Evolutionary conservation across 306 rosid species (phyloP), one percentile per base, ranked within the genome.

Genomic region (Vigna nakashimae): DNA sequence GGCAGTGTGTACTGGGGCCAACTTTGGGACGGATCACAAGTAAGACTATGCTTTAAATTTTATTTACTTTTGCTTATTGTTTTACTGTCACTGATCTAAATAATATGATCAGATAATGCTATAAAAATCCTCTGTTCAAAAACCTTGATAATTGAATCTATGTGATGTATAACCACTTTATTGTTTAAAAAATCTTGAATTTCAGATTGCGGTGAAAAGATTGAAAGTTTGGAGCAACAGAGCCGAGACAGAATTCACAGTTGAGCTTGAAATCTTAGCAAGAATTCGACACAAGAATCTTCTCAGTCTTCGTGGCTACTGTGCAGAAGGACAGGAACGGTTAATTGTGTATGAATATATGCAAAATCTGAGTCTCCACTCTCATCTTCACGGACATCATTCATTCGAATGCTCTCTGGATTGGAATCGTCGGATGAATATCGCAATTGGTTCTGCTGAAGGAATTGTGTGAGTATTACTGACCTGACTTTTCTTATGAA

Each of bases 281-380:
- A 89, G 98, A 91, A 96, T 95, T 46, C 87, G 89, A 42, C 98
- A 95, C 90, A 92, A 92, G 90, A 95, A 95, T 82, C 90, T 95
- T 84, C 93, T 95, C 40, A 92, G 89, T 78, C 88, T 92, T 46
- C 98, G 98, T 30, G 99, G 99, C 52, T 95, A 95, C 77, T 95
- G 99, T 77, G 98, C 92, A n/a, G 99, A 95, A 84, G 99, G 98
- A 20, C 97, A 95, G 68, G 99, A 95, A 86, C 95, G 99, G 65
- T 84, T 95, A 73, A 92, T 92, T 24, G 89, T 92, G 32, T 95
- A 95, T 55, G 97, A 95, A 76, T 95, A 92, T 78, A 89, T 92
- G 98, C 93, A 92, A 4, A 95, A 95, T 76, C 78, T 95, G 90
- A 95, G 99, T 87, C 80, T 95, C 16, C 90, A 85, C 72, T 92